phyloP scores from a whole-genome alignment of 345 rosid genomes.

The Populus euphratica region DNA sequence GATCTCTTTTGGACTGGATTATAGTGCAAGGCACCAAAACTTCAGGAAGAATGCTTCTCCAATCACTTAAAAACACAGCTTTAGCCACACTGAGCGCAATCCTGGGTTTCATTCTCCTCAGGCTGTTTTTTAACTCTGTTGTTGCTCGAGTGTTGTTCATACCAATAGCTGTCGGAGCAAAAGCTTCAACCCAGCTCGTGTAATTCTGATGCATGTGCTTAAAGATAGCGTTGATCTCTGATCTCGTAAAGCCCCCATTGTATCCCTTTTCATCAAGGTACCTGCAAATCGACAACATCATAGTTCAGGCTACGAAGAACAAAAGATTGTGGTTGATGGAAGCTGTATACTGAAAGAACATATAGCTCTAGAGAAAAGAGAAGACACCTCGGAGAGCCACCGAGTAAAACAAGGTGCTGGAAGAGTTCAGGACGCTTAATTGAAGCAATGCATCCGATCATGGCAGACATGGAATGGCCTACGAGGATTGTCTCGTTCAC shows the following conservation, averaged over 20 bases:
- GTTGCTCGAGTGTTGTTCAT: constrained; percentile 17
- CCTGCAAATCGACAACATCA: constrained; percentile 13
- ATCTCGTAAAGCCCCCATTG: constrained; percentile 22
- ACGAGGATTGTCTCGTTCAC: constrained; percentile 18
- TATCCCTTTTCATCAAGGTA: constrained; percentile 29
- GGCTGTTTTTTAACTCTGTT: constrained; percentile 18
- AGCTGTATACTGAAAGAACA: neutral
- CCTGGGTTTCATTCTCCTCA: constrained; percentile 21
- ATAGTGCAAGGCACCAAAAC: constrained; percentile 32
- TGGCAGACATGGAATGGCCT: constrained; percentile 44
- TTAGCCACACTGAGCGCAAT: constrained; percentile 15
- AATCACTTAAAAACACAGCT: constrained; percentile 27
- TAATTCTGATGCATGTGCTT: constrained; percentile 19
- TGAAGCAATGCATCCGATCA: constrained; percentile 38
- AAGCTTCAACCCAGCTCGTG: constrained; percentile 17
- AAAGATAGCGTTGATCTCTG: constrained; percentile 6
- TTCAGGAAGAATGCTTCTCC: constrained; percentile 19
- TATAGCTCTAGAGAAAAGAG: neutral
- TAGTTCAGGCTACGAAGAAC: neutral
- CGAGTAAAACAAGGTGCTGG: constrained; percentile 24
- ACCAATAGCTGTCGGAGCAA: constrained; percentile 17
- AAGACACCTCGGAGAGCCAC: constrained; percentile 38
- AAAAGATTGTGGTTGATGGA: neutral
- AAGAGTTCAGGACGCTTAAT: constrained; percentile 28
- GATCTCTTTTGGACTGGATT: constrained; percentile 28